Evolutionary conservation across 1,284 basidiomycete genomes (phyloP).

Genomic region (Phellopilus nigrolimitatus): DNA sequence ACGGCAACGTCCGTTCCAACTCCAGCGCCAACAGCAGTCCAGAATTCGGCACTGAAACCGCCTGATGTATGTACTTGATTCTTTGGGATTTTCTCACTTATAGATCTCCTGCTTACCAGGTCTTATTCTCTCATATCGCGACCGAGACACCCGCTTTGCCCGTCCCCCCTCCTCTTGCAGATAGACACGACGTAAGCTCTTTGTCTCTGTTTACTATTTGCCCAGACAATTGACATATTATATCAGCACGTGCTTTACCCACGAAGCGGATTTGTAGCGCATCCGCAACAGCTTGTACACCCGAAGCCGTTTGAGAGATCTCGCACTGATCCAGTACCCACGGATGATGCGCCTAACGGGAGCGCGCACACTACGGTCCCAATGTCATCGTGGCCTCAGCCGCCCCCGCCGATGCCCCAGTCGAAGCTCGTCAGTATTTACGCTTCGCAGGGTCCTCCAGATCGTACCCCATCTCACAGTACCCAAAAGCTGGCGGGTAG

Average conservation of each 20-base stretch:
- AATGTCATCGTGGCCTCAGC: neutral
- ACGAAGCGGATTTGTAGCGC: constrained; percentile 2
- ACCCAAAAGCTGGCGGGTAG: constrained; percentile 4
- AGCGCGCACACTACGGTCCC: neutral
- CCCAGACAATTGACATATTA: neutral
- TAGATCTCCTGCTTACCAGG: neutral
- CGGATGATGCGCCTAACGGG: neutral
- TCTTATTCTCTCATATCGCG: neutral
- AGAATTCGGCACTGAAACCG: neutral
- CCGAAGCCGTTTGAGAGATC: constrained; percentile 3
- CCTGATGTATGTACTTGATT: neutral
- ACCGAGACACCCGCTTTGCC: constrained; percentile 1
- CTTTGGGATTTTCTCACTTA: neutral
- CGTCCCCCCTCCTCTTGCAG: neutral
- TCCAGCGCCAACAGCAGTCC: neutral
- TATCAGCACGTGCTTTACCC: constrained; percentile 2
- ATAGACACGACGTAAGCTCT: constrained; percentile 3
- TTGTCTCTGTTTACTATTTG: neutral
- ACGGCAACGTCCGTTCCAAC: neutral
- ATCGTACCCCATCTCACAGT: constrained; percentile 6
- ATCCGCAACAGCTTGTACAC: neutral
- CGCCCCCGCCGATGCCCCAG: neutral
- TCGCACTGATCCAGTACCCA: constrained; percentile 1
- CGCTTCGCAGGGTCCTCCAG: constrained; percentile 19
- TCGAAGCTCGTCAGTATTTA: constrained; percentile 17